A percentile compares a stretch with the other conserved stretches of the same genome.
Evolutionary conservation across 2,329 filamentous ascomycete species (phyloP).

Genomic region (Trichoderma guizhouense): DNA sequence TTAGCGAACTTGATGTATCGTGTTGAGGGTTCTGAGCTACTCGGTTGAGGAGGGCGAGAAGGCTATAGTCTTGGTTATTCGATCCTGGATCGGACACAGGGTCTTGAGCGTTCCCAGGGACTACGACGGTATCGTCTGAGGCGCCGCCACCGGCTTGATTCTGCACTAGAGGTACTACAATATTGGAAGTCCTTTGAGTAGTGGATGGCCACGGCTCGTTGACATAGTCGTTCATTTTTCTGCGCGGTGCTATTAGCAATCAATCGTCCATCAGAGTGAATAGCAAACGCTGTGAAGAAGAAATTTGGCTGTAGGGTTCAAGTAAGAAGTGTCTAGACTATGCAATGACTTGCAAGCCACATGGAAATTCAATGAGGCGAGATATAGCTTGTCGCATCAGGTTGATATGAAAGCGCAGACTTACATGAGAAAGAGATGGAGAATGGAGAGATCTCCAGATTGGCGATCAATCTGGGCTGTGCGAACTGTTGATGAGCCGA

Average conservation of each 20-base stretch:
- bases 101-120: not conserved
- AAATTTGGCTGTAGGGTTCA: not conserved
- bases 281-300: not conserved
- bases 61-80: not conserved
- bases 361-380: not conserved
- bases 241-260: not conserved
- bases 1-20: not conserved
- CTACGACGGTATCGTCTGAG: not conserved
- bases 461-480: not conserved
- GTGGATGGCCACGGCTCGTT: constrained; percentile 2
- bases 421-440: not conserved
- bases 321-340: not conserved
- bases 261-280: not conserved
- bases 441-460: not conserved
- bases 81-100: not conserved
- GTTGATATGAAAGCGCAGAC: not conserved
- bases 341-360: not conserved
- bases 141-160: not conserved
- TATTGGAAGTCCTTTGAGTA: not conserved
- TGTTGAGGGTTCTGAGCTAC: not conserved
- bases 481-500: not conserved
- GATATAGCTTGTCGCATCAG: not conserved
- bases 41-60: not conserved
- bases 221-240: not conserved
- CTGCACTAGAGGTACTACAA: not conserved